These are phyloP conservation scores for Rickenella mellea DNA, from an alignment of 768 basidiomycete species.

Conservation along the genomic window DNA sequence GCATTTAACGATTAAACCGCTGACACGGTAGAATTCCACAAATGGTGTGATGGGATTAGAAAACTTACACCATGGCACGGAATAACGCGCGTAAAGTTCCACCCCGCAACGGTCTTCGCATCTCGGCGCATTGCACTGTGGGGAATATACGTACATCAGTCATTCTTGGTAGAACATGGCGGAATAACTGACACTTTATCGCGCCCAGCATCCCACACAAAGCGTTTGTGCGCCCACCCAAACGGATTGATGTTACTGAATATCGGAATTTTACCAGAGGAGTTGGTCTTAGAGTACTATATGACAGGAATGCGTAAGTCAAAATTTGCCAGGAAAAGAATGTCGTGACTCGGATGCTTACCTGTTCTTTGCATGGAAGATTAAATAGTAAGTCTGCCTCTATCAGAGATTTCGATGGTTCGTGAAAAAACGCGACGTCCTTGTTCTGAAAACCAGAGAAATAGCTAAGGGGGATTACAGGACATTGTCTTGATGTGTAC, in stretches of 20 bases:
- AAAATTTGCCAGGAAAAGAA: constrained; percentile 17
- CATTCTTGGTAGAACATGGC: background rate
- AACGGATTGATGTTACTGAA: constrained; percentile 25
- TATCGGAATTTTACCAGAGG: constrained; percentile 14
- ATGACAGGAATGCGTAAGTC: background rate
- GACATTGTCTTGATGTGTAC: background rate
- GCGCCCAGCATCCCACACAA: constrained; percentile 23
- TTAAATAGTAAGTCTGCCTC: constrained; percentile 15
- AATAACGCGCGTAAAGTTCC: constrained; percentile 22
- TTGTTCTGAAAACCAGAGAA: constrained; percentile 66
- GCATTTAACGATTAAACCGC: background rate
- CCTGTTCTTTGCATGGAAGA: constrained; percentile 50
- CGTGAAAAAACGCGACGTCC: constrained; percentile 2
- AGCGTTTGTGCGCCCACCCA: constrained; percentile 23
- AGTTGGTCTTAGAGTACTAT: constrained; percentile 32
- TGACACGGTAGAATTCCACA: background rate
- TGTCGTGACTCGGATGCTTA: constrained; percentile 24
- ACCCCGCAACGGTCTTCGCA: constrained; percentile 32
- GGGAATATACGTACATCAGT: background rate
- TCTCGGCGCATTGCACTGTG: constrained; percentile 49
- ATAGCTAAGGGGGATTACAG: constrained; percentile 30
- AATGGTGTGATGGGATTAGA: background rate
- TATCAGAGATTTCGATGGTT: constrained; percentile 28
- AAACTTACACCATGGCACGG: constrained; percentile 14
- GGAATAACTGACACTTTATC: constrained; percentile 13